Conservation (phyloP, 768 basidiomycete species). For the Podaxis sp. region DNA sequence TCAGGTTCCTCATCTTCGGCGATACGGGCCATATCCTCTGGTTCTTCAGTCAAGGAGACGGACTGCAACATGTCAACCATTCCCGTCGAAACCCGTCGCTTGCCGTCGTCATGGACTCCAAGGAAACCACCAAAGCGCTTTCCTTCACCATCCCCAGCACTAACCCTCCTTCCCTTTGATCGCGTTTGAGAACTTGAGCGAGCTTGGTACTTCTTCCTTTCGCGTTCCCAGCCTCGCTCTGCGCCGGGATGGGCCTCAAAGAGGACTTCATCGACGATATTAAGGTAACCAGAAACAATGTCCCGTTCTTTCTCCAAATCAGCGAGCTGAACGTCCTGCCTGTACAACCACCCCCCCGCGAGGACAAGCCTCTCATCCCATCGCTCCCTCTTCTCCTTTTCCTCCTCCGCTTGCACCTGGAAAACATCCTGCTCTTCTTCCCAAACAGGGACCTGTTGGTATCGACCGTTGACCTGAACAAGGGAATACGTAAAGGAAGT, state of each 20-base stretch:
- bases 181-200: constrained; percentile 20
- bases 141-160: constrained; percentile 35
- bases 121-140: constrained; percentile 15
- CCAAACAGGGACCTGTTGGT: constrained; percentile 74
- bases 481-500: constrained; percentile 64
- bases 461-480: constrained; percentile 62
- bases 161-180: constrained; percentile 45
- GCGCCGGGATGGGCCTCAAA: constrained; percentile 57
- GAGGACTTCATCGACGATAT: constrained; percentile 76
- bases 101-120: constrained; percentile 22
- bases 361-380: constrained; percentile 84
- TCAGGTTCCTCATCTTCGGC: constrained; percentile 31
- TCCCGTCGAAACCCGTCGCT: constrained; percentile 57
- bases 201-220: constrained; percentile 7
- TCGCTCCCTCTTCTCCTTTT: constrained; percentile 56
- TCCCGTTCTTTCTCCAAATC: constrained; percentile 54
- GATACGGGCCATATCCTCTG: constrained; percentile 46
- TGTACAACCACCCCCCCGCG: constrained; percentile 81
- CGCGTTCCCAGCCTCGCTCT: constrained; percentile 41
- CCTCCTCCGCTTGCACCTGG: constrained; percentile 34
- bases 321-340: constrained; percentile 52
- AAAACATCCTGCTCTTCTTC: constrained; percentile 62
- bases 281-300: constrained; percentile 58
- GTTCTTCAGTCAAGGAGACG: constrained; percentile 51
- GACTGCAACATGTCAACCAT: constrained; percentile 50